These are phyloP conservation scores for Aspergillus sp. DNA, from an alignment of 2,329 filamentous ascomycete species.

Conservation along the genomic window DNA sequence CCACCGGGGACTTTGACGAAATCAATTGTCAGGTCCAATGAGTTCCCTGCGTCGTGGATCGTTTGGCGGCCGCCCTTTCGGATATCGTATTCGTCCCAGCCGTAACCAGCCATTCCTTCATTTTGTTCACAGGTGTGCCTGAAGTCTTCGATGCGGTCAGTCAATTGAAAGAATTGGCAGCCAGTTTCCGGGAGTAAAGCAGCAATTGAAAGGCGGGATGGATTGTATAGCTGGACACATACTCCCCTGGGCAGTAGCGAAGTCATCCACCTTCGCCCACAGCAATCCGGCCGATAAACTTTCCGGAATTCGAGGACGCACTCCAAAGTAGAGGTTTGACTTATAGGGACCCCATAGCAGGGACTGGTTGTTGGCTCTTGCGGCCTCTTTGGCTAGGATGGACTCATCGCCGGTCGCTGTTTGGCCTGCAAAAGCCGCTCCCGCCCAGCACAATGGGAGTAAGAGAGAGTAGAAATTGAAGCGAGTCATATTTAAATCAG, in stretches of 20 bases:
- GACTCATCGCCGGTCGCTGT: conserved; percentile 33
- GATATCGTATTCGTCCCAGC: conserved; percentile 96
- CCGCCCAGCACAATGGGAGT: conserved; percentile 27
- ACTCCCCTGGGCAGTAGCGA: conserved; percentile 73
- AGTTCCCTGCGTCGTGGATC: conserved; percentile 86
- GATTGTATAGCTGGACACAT: conserved; percentile 38
- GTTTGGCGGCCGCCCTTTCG: conserved; percentile 83
- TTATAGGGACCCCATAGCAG: conserved; percentile 95
- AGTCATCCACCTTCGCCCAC: conserved; percentile 85
- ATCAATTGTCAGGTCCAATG: conserved; percentile 84
- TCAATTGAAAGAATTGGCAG: background rate
- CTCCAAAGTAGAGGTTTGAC: conserved; percentile 90
- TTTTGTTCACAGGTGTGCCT: conserved; percentile 95
- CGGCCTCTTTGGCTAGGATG: conserved; percentile 40
- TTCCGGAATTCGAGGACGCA: conserved; percentile 77
- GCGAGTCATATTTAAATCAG: conserved; percentile 31
- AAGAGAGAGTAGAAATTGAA: conserved; percentile 27
- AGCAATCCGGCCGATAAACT: conserved; percentile 80
- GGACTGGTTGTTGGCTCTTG: conserved; percentile 68
- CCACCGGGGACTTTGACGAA: conserved; percentile 93
- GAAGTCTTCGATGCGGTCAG: conserved; percentile 60
- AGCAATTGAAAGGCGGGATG: background rate
- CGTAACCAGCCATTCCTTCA: conserved; percentile 90
- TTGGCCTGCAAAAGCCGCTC: conserved; percentile 28
- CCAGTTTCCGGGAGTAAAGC: background rate